A percentile compares a stretch with the other conserved stretches of the same genome.
Conservation (phyloP, 2,329 filamentous ascomycete species). For the Hypoxylon sp. region DNA sequence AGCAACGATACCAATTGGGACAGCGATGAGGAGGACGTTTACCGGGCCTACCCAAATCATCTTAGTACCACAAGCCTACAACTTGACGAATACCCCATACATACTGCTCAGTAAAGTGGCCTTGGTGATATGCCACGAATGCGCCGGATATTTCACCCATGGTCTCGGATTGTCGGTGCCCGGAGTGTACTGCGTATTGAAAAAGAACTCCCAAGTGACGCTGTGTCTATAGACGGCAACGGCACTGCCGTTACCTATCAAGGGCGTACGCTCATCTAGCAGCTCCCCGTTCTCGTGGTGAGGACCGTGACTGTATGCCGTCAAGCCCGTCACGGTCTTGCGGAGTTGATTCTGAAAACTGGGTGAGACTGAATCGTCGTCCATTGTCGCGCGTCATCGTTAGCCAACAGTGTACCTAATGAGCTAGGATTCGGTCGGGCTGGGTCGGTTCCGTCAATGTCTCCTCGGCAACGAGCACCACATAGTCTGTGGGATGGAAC, state of each 20-base stretch:
- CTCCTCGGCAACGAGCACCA: constrained; percentile 29
- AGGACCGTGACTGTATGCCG: constrained; percentile 19
- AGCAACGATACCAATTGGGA: constrained; percentile 79
- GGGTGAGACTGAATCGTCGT: constrained; percentile 50
- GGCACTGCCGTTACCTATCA: constrained; percentile 44
- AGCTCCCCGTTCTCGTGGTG: constrained; percentile 47
- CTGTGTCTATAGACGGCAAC: constrained; percentile 45
- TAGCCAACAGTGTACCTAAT: constrained; percentile 43
- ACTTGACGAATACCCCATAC: constrained; percentile 49
- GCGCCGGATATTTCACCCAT: constrained; percentile 62
- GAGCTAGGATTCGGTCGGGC: constrained; percentile 17
- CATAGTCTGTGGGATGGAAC: constrained; percentile 30
- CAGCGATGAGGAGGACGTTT: constrained; percentile 81
- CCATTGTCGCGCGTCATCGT: constrained; percentile 52
- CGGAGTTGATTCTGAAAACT: constrained; percentile 50
- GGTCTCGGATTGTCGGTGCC: constrained; percentile 65
- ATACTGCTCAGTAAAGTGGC: constrained; percentile 71
- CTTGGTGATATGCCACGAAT: constrained; percentile 70
- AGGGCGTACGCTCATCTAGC: constrained; percentile 49
- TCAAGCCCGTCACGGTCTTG: constrained; percentile 43
- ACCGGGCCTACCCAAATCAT: constrained; percentile 63
- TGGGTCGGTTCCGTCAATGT: constrained; percentile 23
- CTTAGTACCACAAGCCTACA: constrained; percentile 37
- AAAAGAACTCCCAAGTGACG: constrained; percentile 61
- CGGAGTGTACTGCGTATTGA: constrained; percentile 66